A percentile compares a stretch with the other conserved stretches of the same genome.
Evolutionary conservation across 2,329 filamentous ascomycete genomes (phyloP).

Genomic region (Nemania sp.): DNA sequence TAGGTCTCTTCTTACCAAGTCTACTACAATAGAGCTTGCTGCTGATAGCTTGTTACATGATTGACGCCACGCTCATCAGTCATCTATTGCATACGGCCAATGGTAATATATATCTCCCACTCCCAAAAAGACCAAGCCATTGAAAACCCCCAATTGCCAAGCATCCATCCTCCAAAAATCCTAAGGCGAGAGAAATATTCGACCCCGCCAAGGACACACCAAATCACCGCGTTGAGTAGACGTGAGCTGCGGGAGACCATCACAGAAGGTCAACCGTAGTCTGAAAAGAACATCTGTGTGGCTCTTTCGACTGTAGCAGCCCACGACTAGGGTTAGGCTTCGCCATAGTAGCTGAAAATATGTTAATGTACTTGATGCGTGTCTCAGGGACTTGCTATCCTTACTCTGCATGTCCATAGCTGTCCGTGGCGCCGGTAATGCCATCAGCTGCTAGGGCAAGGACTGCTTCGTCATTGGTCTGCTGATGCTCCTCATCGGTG

Average conservation of each 20-base stretch:
- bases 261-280: conserved; percentile 1
- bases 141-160: conserved; percentile 10
- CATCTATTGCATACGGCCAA: not conserved
- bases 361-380: conserved; percentile 12
- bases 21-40: conserved; percentile 4
- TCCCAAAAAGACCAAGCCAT: no score
- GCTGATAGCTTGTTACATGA: conserved; percentile 20
- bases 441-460: conserved; percentile 37
- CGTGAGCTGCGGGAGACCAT: conserved; percentile 19
- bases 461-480: conserved; percentile 34
- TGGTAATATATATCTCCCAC: not conserved
- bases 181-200: not conserved
- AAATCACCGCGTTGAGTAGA: conserved; percentile 10
- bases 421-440: conserved; percentile 29
- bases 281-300: conserved; percentile 6
- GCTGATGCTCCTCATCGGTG: conserved; percentile 29
- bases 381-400: conserved; percentile 6
- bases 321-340: conserved; percentile 32
- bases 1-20: conserved; percentile 6
- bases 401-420: conserved; percentile 37
- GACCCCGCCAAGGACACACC: not conserved
- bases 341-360: conserved; percentile 34
- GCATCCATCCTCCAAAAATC: conserved; percentile 9
- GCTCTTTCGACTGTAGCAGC: conserved; percentile 5
- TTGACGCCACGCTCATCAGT: conserved; percentile 13